Evolutionary conservation across 805 yeast species (phyloP).

Genomic region (Saccharomyces kudriavzevii): DNA sequence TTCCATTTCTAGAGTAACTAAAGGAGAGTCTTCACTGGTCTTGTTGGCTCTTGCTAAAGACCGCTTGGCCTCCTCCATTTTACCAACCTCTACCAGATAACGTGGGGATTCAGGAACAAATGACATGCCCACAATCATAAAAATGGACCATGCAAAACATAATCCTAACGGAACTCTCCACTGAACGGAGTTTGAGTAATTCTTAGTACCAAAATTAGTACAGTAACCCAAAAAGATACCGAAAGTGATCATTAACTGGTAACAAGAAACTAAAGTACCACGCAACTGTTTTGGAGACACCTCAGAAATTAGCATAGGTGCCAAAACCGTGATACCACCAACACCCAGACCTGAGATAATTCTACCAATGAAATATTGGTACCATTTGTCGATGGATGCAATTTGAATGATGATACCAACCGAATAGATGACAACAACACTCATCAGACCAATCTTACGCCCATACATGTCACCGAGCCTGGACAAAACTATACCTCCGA

Average conservation of each 20-base stretch:
- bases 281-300: constrained; percentile 38
- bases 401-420: constrained; percentile 64
- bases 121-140: constrained; percentile 32
- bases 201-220: constrained; percentile 50
- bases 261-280: constrained; percentile 63
- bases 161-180: constrained; percentile 70
- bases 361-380: constrained; percentile 64
- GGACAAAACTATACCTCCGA: constrained; percentile 56
- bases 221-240: constrained; percentile 76
- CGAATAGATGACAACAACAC: constrained; percentile 53
- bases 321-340: constrained; percentile 68
- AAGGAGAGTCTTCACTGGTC: constrained; percentile 44
- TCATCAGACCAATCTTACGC: constrained; percentile 53
- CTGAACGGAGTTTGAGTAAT: constrained; percentile 39
- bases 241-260: constrained; percentile 61
- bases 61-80: constrained; percentile 51
- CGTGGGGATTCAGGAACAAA: constrained; percentile 72
- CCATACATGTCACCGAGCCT: constrained; percentile 55
- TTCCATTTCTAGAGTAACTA: constrained; percentile 49
- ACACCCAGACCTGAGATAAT: constrained; percentile 65
- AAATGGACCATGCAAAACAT: constrained; percentile 39
- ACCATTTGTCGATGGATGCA: constrained; percentile 46
- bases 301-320: constrained; percentile 58
- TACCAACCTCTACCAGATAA: constrained; percentile 47
- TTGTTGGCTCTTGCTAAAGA: constrained; percentile 55